phyloP scores from a whole-genome alignment of 768 basidiomycete genomes.

The Mycena rebaudengoi region DNA sequence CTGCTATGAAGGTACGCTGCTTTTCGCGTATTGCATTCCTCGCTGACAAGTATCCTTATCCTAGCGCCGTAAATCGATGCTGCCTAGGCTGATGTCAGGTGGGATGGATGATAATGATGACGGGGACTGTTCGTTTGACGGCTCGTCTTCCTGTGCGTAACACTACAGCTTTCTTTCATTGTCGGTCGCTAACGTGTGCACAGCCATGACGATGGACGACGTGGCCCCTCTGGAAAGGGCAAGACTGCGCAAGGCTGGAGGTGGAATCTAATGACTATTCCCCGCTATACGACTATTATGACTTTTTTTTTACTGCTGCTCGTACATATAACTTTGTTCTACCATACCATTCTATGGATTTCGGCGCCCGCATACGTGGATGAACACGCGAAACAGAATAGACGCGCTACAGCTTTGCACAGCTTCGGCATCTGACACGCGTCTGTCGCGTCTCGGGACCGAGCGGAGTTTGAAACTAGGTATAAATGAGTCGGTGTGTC shows the following conservation, averaged over 20 bases:
- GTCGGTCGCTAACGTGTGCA: conserved; percentile 23
- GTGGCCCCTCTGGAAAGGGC: conserved; percentile 79
- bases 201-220: conserved; percentile 58
- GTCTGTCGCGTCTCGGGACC: too few species aligned
- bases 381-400: too few species aligned
- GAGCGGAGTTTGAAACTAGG: too few species aligned
- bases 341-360: not conserved
- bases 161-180: not conserved
- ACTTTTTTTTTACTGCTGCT: conserved; percentile 14
- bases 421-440: too few species aligned
- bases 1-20: conserved; percentile 65
- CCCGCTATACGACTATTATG: conserved; percentile 13
- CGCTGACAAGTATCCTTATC: conserved; percentile 5
- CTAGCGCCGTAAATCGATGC: conserved; percentile 80
- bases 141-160: conserved; percentile 53
- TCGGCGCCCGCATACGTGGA: too few species aligned
- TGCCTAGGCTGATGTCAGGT: conserved; percentile 66
- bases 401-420: too few species aligned
- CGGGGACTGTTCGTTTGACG: conserved; percentile 53
- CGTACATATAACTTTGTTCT: conserved; percentile 8
- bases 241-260: conserved; percentile 51
- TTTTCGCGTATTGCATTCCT: not conserved
- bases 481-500: too few species aligned
- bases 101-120: conserved; percentile 38
- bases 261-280: conserved; percentile 3